Base-by-base conservation (phyloP, 1,284 basidiomycete species). In the Neonothopanus nambi region DNA sequence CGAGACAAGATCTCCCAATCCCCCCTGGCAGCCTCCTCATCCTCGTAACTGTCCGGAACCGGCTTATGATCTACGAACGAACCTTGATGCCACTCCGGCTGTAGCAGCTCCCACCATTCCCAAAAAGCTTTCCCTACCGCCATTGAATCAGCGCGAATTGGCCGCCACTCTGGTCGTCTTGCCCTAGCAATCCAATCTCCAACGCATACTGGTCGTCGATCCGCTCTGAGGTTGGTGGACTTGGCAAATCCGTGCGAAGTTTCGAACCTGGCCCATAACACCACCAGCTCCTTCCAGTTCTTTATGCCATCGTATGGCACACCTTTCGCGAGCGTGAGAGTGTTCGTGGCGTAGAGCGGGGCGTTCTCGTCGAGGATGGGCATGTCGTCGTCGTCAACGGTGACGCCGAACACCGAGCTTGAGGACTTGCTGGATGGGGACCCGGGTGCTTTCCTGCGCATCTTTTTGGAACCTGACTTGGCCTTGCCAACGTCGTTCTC, bases 131-230 rank as follows among this genome's bases (percentile, higher is more conserved):
- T 7, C 17, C 21, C 23, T 11, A 26, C 30, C 17, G 12, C 42
- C 24, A 6, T 44, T 13, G 7, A 17, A 5, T 39, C 20, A 20
- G 20, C 15, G 7, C 13, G 37, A 39, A 39, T 20, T 3, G 42
- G 42, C 15, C 15, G 6, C 24, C n/a, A 44, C 13, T 44, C 30
- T 3, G 23, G 20, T n/a, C 9, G 17, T 3, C 42, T 23, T n/a
- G 42, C 42, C 11, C 23, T 23, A 15, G 42, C 42, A 44, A 44
- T n/a, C 42, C 42, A 44, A 13, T 44, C 42, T 26, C 42, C 24
- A 8, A 44, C 17, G 21, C 13, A 13, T 9, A 4, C n/a, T 11
- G 42, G 42, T n/a, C 37, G 13, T 39, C 20, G 15, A 20, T 20
- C 37, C 7, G 15, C 7, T n/a, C 4, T 20, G 20, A 20, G 20